Evolutionary conservation across 768 basidiomycete genomes (phyloP).

Genomic region (Trichaptum fuscoviolaceum): DNA sequence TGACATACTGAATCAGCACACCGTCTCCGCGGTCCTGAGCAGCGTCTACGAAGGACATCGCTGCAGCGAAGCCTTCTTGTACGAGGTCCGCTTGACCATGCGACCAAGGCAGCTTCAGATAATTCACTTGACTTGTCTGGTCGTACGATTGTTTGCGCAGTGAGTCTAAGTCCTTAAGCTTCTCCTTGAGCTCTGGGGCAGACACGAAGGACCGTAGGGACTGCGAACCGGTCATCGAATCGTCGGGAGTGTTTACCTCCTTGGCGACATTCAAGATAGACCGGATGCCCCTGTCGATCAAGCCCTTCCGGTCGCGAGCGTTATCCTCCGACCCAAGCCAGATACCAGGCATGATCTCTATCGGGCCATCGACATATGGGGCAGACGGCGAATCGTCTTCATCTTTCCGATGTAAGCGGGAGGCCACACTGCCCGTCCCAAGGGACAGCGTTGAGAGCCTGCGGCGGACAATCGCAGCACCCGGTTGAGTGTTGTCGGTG

Average conservation of each 20-base stretch:
- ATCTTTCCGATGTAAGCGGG: conserved; percentile 57
- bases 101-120: conserved; percentile 88
- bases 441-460: conserved; percentile 73
- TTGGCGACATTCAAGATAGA: conserved; percentile 91
- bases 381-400: conserved; percentile 52
- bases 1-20: conserved; percentile 77
- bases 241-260: conserved; percentile 76
- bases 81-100: conserved; percentile 92
- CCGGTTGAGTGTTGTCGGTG: conserved; percentile 26
- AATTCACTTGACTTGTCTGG: conserved; percentile 53
- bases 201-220: conserved; percentile 58
- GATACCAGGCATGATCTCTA: conserved; percentile 78
- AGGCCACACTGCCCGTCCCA: conserved; percentile 43
- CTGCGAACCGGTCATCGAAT: conserved; percentile 34
- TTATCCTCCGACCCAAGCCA: conserved; percentile 94
- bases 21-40: conserved; percentile 72
- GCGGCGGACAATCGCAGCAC: conserved; percentile 27
- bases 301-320: conserved; percentile 71
- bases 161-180: conserved; percentile 31
- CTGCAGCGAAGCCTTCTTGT: conserved; percentile 67
- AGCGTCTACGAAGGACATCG: conserved; percentile 77
- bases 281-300: conserved; percentile 67
- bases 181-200: conserved; percentile 54
- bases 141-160: background rate
- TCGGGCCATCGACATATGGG: conserved; percentile 77